These are phyloP conservation scores for Aspergillus puulaauensis DNA, from an alignment of 2,329 filamentous ascomycete species.

Conservation along the genomic window DNA sequence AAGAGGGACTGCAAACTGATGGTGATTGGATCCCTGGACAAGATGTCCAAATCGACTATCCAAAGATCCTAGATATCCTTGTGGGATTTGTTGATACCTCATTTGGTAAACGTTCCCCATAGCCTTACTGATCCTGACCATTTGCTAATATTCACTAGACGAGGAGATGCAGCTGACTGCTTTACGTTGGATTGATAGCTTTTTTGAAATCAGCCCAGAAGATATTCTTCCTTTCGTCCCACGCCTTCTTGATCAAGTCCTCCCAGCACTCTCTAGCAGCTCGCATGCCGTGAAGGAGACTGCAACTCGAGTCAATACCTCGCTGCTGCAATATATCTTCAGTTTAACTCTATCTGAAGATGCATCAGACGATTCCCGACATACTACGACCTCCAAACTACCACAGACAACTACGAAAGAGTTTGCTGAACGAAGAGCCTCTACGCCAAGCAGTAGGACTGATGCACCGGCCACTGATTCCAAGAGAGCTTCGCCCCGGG, in stretches of 20 bases:
- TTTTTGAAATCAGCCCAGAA: slow-evolving; percentile 95
- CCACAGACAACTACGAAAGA: slow-evolving; percentile 42
- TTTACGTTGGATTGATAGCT: slow-evolving; percentile 90
- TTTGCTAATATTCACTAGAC: slow-evolving; percentile 51
- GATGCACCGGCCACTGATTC: slow-evolving; percentile 29
- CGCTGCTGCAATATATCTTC: slow-evolving; percentile 91
- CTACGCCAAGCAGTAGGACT: slow-evolving; percentile 35
- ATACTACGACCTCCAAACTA: slow-evolving; percentile 39
- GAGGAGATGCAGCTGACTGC: slow-evolving; percentile 91
- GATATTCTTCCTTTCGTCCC: slow-evolving; percentile 95
- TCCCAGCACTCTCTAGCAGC: slow-evolving; percentile 90
- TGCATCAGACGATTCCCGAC: slow-evolving; percentile 40
- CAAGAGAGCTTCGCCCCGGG: slow-evolving; percentile 41
- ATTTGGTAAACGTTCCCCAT: slow-evolving; percentile 53
- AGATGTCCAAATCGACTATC: slow-evolving; percentile 91
- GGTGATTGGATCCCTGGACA: slow-evolving; percentile 98
- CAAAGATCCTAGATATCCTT: slow-evolving; percentile 86
- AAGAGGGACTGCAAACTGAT: slow-evolving; percentile 64
- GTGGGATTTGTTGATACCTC: slow-evolving; percentile 85
- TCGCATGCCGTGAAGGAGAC: slow-evolving; percentile 83
- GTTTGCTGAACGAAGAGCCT: slow-evolving; percentile 41
- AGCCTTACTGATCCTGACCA: neutral
- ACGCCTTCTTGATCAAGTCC: slow-evolving; percentile 82
- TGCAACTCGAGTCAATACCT: slow-evolving; percentile 83
- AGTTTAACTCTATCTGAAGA: slow-evolving; percentile 83